A percentile compares a stretch with the other conserved stretches of the same genome.
Conservation (phyloP, 306 rosid genomes). For the Castanea sativa region DNA sequence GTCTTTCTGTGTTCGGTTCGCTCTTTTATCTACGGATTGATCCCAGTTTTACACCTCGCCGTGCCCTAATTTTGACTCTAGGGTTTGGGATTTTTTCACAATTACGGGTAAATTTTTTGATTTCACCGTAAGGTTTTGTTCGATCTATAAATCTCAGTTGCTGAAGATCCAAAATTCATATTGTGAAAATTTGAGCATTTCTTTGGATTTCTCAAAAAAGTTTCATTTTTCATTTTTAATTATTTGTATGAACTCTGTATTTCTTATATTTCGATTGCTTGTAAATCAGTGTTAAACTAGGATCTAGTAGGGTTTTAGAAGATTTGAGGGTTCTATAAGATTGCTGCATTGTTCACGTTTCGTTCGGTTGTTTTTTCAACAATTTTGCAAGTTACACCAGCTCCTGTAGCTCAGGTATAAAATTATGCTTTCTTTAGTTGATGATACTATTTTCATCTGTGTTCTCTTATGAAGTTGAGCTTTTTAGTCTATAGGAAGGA, state of each 20-base stretch:
- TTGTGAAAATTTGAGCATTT: background rate
- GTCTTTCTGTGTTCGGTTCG: slow-evolving; percentile 1
- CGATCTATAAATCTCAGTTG: background rate
- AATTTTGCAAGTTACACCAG: slow-evolving; percentile 18
- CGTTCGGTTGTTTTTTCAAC: slow-evolving; percentile 1
- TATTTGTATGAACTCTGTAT: background rate
- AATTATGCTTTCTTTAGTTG: background rate
- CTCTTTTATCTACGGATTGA: background rate
- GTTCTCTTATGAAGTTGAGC: background rate
- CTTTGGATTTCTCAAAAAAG: background rate
- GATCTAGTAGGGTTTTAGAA: background rate
- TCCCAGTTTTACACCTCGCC: background rate
- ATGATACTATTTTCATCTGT: background rate
- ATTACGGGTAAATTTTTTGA: background rate
- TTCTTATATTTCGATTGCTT: background rate
- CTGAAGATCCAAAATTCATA: background rate
- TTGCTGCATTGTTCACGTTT: background rate
- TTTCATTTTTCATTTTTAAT: background rate
- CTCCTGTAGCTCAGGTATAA: slow-evolving; percentile 12
- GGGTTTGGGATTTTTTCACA: slow-evolving; percentile 20
- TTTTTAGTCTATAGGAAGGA: background rate
- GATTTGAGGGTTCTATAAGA: background rate
- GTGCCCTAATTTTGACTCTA: slow-evolving; percentile 12
- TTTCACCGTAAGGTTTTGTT: background rate
- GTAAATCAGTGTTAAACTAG: background rate